phyloP scores from a whole-genome alignment of 768 basidiomycete genomes.

The Russula sp. region DNA sequence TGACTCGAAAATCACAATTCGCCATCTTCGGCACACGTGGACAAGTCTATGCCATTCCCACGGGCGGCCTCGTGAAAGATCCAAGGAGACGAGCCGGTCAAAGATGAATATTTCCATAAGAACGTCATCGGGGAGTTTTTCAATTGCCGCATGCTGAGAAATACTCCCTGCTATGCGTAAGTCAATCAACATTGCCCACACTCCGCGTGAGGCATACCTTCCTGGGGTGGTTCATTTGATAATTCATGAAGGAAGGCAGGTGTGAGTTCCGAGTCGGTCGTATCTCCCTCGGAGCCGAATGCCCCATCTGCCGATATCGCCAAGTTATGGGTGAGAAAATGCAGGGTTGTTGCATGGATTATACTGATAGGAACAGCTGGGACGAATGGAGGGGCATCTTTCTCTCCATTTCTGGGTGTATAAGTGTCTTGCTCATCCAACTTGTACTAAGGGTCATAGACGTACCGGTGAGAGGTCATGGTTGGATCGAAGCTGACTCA shows the following conservation, averaged over 20 bases:
- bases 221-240: background rate
- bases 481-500: too few relatives aligned
- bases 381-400: background rate
- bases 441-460: too few relatives aligned
- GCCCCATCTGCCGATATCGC: background rate
- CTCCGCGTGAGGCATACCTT: background rate
- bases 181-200: background rate
- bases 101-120: background rate
- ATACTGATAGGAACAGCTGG: background rate
- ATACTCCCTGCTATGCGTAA: background rate
- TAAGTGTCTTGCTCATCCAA: too few relatives aligned
- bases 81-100: background rate
- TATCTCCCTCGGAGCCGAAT: background rate
- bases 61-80: background rate
- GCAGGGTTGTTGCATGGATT: background rate
- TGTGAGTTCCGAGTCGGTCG: background rate
- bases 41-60: background rate
- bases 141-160: background rate
- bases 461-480: too few relatives aligned
- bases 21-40: background rate
- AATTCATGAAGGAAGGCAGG: background rate
- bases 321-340: background rate
- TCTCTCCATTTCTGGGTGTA: background rate
- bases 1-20: background rate
- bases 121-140: background rate